Base-by-base conservation (phyloP, 768 basidiomycete species). In the Pleurotus platypus region DNA sequence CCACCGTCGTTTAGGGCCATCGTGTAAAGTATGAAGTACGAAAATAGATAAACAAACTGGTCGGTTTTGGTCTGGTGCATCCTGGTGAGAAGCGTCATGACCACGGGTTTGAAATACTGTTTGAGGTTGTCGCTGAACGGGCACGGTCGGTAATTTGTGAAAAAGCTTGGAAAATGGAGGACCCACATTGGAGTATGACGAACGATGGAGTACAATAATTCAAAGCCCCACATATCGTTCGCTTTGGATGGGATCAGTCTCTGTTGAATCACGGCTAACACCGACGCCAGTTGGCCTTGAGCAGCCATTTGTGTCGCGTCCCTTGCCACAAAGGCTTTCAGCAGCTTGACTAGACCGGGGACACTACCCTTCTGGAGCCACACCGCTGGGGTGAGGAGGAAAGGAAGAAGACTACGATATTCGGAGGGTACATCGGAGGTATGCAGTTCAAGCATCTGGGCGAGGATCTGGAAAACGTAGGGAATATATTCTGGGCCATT, bases 331-430 rank as follows among this genome's bases (percentile, higher is more conserved):
- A 92, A 94, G 5, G 93, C 92, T 51, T 87, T 87, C 53, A 98
- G 77, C 15, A 98, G 76, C 62, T 91, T 86, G 16, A 96, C 94
- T 2, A 99, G 81, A 1, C 94, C 95, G 0, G 97, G 97, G 43
- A 99, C 86, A 66, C 89, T 94, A 9, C 97, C 97, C 64, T 95
- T 89, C 68, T 94, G 92, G 67, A 89, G 86, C 96, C 97, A 99
- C 5, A 89, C 79, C 0, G 85, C 77, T 0, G 94, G 93, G 0
- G 87, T 90, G 46, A 98, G 82, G 15, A 99, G 77, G 65, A 93
- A 86, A 0, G 86, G 88, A 5, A 98, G 79, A 7, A 98, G 77
- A 26, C 78, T 74, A 24, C 86, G 85, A 73, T 98, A 99, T 56
- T 88, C 82, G 0, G 76, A 71, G 1, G 96, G 94, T 2, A 95